Conservation (phyloP, 2,329 filamentous ascomycete species). For the Colletotrichum godetiae region DNA sequence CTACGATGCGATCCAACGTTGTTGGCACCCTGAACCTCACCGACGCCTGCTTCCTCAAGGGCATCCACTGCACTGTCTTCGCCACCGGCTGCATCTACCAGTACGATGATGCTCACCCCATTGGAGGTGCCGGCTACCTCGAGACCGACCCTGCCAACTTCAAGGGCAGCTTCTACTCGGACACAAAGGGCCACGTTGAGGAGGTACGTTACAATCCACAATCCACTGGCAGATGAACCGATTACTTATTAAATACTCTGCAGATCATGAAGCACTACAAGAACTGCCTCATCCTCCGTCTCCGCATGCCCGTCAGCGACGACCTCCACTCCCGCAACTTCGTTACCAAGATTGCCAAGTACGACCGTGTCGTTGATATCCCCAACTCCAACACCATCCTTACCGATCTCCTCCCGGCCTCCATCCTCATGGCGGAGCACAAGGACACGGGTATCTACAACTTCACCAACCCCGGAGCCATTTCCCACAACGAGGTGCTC, state of each 20-base stretch:
- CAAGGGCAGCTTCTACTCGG: slow-evolving; percentile 74
- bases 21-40: slow-evolving; percentile 73
- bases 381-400: slow-evolving; percentile 77
- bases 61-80: slow-evolving; percentile 73
- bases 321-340: slow-evolving; percentile 75
- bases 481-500: slow-evolving; percentile 78
- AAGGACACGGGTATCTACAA: slow-evolving; percentile 74
- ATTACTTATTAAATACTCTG: not conserved
- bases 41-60: slow-evolving; percentile 68
- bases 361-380: slow-evolving; percentile 74
- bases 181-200: slow-evolving; percentile 74
- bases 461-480: slow-evolving; percentile 77
- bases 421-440: slow-evolving; percentile 70
- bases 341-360: slow-evolving; percentile 75
- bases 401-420: slow-evolving; percentile 71
- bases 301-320: slow-evolving; percentile 77
- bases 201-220: slow-evolving; percentile 56
- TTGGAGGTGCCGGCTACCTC: slow-evolving; percentile 68
- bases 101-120: slow-evolving; percentile 70
- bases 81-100: slow-evolving; percentile 77
- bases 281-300: slow-evolving; percentile 71
- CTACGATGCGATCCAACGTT: slow-evolving; percentile 75
- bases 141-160: slow-evolving; percentile 75
- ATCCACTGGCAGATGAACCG: not conserved
- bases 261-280: slow-evolving; percentile 71